Evolutionary conservation across 768 basidiomycete species (phyloP), one percentile per base, ranked within the genome.

Genomic region (Rhizopogon roseolus): DNA sequence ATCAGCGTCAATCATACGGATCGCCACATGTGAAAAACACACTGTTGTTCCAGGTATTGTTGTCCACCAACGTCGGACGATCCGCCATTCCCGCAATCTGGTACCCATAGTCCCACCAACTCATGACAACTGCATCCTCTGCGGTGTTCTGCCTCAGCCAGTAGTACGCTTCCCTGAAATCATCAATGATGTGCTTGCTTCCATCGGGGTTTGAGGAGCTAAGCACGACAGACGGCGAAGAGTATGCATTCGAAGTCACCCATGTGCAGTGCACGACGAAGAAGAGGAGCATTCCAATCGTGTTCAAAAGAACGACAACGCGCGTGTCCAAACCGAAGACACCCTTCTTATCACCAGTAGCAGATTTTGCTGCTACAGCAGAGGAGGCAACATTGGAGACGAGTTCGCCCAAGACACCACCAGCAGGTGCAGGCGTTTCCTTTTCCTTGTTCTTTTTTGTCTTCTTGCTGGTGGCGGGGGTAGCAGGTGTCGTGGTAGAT

Each of bases 1-100:
- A 39, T 56, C 51, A 63, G 38, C 14, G 40, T 25, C 32, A 49
- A 49, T 28, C 27, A 49, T 45, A 27, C 17, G 13, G 16, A 14
- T 45, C 53, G 6, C 41, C 28, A 42, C 45, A 16, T 50, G 48
- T n/a, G 34, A 1, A 39, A 27, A 2, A 79, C 90, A 64, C 64
- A 90, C 94, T 99, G 73, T 98, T 98, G 72, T 99, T 98, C 97
- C 97, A 98, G 0, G 97, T 99, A 67, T 98, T 98, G 74, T 99
- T 98, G 71, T 99, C 96, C 17, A 98, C 96, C 60, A 98, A 73
- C 1, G 96, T 98, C 13, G 93, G 86, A 42, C 96, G 77, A 73
- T 98, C 94, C 22, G 97, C 95, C 91, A 98, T 97, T 39, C 97
- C 97, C 39, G 97, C 97, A 64, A 98, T 98, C 71, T 98, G 96